Base-by-base conservation (phyloP, 805 yeast genomes). In the Sugiyamaella mastotermitis region DNA sequence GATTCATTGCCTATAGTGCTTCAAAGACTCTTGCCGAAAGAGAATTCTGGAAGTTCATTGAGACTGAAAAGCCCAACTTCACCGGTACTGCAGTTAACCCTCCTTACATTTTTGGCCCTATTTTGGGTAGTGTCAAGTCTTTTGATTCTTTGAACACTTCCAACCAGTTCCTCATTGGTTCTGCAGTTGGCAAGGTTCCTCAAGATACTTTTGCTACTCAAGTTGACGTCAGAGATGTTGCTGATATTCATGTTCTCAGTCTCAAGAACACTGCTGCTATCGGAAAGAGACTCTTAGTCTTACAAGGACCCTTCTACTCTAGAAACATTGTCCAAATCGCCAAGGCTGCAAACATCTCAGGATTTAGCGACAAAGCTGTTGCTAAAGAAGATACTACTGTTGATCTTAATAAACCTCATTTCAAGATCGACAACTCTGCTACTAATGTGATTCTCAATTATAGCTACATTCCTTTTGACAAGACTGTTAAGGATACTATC, bases 181-280 rank as follows among this genome's bases (percentile, higher is more conserved):
- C 46, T 9, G 35, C 50, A 4, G 52, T 14, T 7, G 18, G 33
- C 2, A 22, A 8, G 6, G 24, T 24, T 20, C 6, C 33, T 2
- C 38, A 24, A 6, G 21, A 24, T 11, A 15, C 3, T 2, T 9
- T 14, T 15, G 20, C 25, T 5, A 10, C 28, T 7, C 13, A 53
- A 32, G 63, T 71, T 26, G 82, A 78, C 54, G 83, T 78, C 4
- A 66, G 82, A 50, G 83, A 79, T 50, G 80, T 73, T 30, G 81
- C 83, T 5, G 53, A 52, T 36, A 75, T 79, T 5, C 84, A 79
- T 52, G 50, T 75, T 9, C 47, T 52, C n/a, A 78, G 80, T 3
- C 61, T 74, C 41, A 70, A 69, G 56, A 37, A 57, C 54, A 24
- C 46, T 9, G n/a, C n/a, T n/a, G n/a, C 55, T 8, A 45, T 26